Conservation (phyloP, 2,329 filamentous ascomycete species). For the Aspergillus fischeri region DNA sequence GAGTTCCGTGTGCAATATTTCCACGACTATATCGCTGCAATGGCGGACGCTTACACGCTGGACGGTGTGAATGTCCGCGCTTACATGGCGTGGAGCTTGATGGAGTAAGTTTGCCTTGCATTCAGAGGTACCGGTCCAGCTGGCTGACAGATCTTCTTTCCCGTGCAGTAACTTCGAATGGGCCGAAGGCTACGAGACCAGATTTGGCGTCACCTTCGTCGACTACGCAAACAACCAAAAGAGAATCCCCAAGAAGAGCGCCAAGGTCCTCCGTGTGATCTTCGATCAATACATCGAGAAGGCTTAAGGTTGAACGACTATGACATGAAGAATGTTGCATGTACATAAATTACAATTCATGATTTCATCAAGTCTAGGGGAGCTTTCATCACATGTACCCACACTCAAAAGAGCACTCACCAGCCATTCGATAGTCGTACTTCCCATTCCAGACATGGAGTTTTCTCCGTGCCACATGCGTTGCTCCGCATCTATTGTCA, state of each 20-base stretch:
- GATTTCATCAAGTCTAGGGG: not conserved
- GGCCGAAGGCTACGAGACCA: conserved; percentile 85
- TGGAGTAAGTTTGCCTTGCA: conserved; percentile 55
- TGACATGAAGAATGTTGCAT: not conserved
- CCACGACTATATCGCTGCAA: conserved; percentile 68
- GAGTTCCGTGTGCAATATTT: conserved; percentile 80
- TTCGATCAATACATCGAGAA: conserved; percentile 69
- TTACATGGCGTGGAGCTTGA: conserved; percentile 82
- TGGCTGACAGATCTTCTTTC: conserved; percentile 9
- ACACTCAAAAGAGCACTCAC: too few relatives aligned
- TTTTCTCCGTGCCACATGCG: not conserved
- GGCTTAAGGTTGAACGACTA: conserved; percentile 32
- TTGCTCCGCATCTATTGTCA: not conserved
- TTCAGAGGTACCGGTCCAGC: not conserved
- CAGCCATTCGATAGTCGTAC: not conserved
- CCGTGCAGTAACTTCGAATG: conserved; percentile 70
- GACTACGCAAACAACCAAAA: conserved; percentile 77
- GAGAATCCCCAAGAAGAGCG: conserved; percentile 80
- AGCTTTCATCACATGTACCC: not conserved
- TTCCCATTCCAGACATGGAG: not conserved
- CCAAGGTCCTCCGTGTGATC: conserved; percentile 63
- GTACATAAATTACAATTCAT: not conserved
- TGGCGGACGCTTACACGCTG: conserved; percentile 66
- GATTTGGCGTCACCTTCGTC: conserved; percentile 79
- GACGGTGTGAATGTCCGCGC: conserved; percentile 76